Evolutionary conservation across 2,329 filamentous ascomycete genomes (phyloP), one percentile per base, ranked within the genome.

Genomic region (Mariannaea sp.): DNA sequence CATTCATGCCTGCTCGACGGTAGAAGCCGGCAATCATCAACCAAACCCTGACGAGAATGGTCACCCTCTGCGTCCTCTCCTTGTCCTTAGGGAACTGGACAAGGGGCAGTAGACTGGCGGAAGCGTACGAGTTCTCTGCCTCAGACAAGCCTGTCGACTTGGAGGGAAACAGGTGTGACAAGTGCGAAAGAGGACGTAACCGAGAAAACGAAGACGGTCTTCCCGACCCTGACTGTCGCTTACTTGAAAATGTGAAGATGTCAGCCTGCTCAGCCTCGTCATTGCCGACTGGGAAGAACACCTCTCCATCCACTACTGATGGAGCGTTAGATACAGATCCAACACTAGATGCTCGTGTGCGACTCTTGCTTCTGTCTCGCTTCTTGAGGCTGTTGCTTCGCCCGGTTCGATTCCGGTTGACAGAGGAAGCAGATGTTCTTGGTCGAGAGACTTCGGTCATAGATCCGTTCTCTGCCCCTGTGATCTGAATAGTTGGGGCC

Each of bases 21-120:
- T 97, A 99, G 59, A 97, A 86, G 0, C 88, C 88, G 2, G 91
- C 88, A 56, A 97, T 91, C 68, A 94, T 88, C 7, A 97, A 78
- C 94, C 94, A 99, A 26, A 97, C 86, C 60, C 87, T 88, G 16
- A 92, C 77, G 13, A 99, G 70, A 9, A 85, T 75, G 6, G 75
- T 74, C 26, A 72, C 75, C 38, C 81, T 77, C 47, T 79, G 78
- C 24, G 75, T 73, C 59, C 73, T 76, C 57, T 79, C 74, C 60
- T 80, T 79, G 8, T 80, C 79, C 59, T 79, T 80, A 7, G 82
- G 71, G 49, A 85, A 83, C 29, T 81, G 77, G 14, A 85, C 72
- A 13, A 77, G 62, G 1, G 82, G 81, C 36, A 84, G 67, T 6
- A 80, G 68, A 40, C 75, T 75, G 5, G 77, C 73, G 5, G 77